Evolutionary conservation across 495 filamentous ascomycete species (phyloP), one percentile per base, ranked within the genome.

Genomic region (Xylona heveae): DNA sequence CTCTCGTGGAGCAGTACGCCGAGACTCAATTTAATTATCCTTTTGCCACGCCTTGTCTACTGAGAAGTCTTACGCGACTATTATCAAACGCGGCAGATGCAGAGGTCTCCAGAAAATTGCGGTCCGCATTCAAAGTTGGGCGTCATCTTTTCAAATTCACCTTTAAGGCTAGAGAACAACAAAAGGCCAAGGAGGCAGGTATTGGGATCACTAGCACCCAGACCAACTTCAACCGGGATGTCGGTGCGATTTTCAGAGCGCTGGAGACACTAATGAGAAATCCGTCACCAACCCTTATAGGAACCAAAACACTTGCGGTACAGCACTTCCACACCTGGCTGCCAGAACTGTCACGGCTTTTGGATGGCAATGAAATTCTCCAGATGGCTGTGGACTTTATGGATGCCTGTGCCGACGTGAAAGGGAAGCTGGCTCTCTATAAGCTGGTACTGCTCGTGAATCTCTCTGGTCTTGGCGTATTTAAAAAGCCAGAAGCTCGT

Each of bases 271-370:
- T 99, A 41, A 95, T 99, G 82, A 68, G 69, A 37, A 88, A 80
- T 44, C 56, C 68, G 1, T 76, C 82, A 7, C 78, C 90, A 1
- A 69, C 81, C 25, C 50, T 93, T 29, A 73, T 99, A 20, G 88
- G 88, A 18, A 93, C 78, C 36, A 90, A 95, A 48, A 95, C 88
- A 1, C 53, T 99, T 20, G 77, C 90, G 4, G 84, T 95, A 12
- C 88, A 99, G 48, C 78, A 95, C 52, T 92, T 95, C 49, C 88
- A 95, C 47, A 73, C 78, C 2, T 95, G 88, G 88, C 57, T 99
- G 7, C 90, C 88, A 0, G 83, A 92, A 40, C 66, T 95, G 5
- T 65, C 67, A 3, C 67, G 71, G 9, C 59, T 84, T 21, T 63
- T 99, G 43, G 67, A 59, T 9, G 68, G 72, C 1, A 75, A 78